Percentiles rank a stretch among this genome's conserved stretches.
Conservation (phyloP, 345 rosid genomes). For the Anastatica hierochuntica region DNA sequence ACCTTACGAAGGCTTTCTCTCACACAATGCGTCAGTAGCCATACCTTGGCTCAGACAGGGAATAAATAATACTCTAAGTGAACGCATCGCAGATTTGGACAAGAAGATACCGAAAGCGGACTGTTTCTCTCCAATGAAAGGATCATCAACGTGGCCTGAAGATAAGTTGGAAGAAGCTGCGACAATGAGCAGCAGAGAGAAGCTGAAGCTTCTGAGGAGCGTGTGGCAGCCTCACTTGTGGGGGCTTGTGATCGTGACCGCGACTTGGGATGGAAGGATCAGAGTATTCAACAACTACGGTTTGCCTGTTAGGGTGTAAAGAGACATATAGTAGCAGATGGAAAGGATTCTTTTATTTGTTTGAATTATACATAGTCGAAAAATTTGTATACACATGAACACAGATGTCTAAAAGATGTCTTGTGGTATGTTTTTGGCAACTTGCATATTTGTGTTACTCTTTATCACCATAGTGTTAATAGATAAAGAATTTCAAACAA, state of each 20-base stretch:
- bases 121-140: constrained; percentile 31
- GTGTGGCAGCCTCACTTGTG: constrained; percentile 39
- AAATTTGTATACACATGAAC: constrained; percentile 3
- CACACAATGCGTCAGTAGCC: constrained; percentile 48
- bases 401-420: background rate
- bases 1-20: constrained; percentile 50
- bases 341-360: constrained; percentile 28
- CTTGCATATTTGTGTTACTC: background rate
- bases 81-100: constrained; percentile 27
- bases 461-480: background rate
- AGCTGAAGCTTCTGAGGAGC: constrained; percentile 43
- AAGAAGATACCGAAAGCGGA: constrained; percentile 25
- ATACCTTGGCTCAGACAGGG: constrained; percentile 52
- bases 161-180: constrained; percentile 37
- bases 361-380: background rate
- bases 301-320: constrained; percentile 46
- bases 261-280: constrained; percentile 70
- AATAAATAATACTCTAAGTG: constrained; percentile 1
- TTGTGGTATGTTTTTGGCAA: background rate
- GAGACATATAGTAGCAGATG: background rate
- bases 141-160: constrained; percentile 76
- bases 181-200: constrained; percentile 31
- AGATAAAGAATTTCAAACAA: too few species aligned
- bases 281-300: constrained; percentile 65
- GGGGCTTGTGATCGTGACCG: constrained; percentile 53